Evolutionary conservation across 208 protist genomes (phyloP).

Genomic region (Herpetomonas samuelpessoai): DNA sequence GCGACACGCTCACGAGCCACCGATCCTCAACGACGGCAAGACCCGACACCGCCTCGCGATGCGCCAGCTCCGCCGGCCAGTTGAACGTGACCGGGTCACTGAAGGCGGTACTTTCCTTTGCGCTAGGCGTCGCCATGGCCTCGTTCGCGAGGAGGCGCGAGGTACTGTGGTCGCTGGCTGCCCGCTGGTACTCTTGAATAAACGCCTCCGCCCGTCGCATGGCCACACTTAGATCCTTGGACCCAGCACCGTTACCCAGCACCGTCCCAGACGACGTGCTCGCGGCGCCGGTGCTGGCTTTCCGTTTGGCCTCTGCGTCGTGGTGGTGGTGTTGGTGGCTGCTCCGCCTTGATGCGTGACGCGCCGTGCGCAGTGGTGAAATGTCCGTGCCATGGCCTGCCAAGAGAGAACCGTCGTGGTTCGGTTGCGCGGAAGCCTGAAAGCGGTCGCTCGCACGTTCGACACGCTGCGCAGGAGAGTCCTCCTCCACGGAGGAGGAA

Average conservation of each 20-base stretch:
- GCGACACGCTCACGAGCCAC: conserved; percentile 49
- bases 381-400: conserved; percentile 19
- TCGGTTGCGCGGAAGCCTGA: too few species aligned
- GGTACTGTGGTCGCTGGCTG: neutral
- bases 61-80: conserved; percentile 62
- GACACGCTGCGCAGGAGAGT: too few species aligned
- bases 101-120: conserved; percentile 15
- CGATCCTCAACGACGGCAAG: conserved; percentile 56
- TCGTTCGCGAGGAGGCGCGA: too few species aligned
- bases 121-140: neutral
- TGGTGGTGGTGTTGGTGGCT: neutral
- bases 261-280: too few species aligned
- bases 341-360: neutral
- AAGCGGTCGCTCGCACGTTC: conserved; percentile 7
- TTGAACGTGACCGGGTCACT: conserved; percentile 16
- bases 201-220: too few species aligned
- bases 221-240: too few species aligned
- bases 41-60: conserved; percentile 39
- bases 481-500: too few species aligned
- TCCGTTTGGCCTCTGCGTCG: neutral
- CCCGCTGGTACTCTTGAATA: too few species aligned
- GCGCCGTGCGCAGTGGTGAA: conserved; percentile 14
- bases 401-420: conserved; percentile 13
- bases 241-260: too few species aligned
- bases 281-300: conserved; percentile 2